Percentiles rank a stretch among this genome's conserved stretches.
Evolutionary conservation across 306 rosid species (phyloP).

Genomic region (Lathyrus tuberosus): DNA sequence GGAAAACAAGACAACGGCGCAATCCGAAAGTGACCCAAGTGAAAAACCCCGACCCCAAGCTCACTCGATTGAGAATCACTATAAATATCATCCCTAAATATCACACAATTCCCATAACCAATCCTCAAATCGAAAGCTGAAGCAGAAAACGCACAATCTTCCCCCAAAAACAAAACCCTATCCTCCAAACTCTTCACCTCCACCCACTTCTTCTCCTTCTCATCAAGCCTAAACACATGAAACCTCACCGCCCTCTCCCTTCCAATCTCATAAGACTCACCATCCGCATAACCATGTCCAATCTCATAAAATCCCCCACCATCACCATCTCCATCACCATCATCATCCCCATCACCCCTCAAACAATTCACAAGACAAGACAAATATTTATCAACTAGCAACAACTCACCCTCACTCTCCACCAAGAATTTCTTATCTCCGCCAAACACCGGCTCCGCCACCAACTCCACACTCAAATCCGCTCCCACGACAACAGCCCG

Average conservation of each 20-base stretch:
- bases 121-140: constrained; percentile 50
- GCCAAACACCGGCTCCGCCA: constrained; percentile 75
- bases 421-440: constrained; percentile 86
- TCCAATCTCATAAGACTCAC: constrained; percentile 33
- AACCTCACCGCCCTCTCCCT: constrained; percentile 62
- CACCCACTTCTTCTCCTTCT: constrained; percentile 59
- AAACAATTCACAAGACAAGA: not conserved
- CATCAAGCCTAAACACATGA: constrained; percentile 54
- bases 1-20: constrained; percentile 56
- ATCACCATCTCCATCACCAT: not conserved
- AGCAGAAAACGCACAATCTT: constrained; percentile 70
- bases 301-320: constrained; percentile 34
- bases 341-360: constrained; percentile 4
- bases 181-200: constrained; percentile 61
- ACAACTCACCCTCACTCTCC: constrained; percentile 59
- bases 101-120: constrained; percentile 59
- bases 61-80: constrained; percentile 31
- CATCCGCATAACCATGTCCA: not conserved
- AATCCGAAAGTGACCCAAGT: constrained; percentile 51
- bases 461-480: constrained; percentile 39
- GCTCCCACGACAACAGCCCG: constrained; percentile 55
- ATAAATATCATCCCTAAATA: constrained; percentile 57
- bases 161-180: constrained; percentile 71
- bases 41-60: constrained; percentile 58
- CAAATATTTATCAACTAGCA: constrained; percentile 70